Percentiles rank a stretch among this genome's conserved stretches.
phyloP scores from a whole-genome alignment of 2,329 filamentous ascomycete species.

The Ophiostoma perfectum region DNA sequence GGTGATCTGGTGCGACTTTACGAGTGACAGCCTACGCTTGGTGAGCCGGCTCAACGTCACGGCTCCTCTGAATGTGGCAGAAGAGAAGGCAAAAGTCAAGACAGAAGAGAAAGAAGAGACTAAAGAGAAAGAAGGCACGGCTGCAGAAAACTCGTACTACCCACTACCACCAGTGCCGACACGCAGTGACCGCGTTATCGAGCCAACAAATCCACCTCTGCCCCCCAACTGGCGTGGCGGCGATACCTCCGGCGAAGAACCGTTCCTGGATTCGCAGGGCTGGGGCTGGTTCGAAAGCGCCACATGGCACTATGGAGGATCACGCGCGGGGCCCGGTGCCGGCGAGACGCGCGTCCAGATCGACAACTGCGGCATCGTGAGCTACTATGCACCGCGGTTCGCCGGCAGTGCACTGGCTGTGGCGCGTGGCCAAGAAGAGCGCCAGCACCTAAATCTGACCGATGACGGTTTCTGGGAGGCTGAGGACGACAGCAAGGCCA shows the following conservation, averaged over 20 bases:
- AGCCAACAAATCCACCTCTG: conserved; percentile 34
- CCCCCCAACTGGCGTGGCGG: conserved; percentile 37
- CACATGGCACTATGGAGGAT: conserved; percentile 40
- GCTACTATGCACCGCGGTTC: conserved; percentile 41
- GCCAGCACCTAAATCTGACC: conserved; percentile 38
- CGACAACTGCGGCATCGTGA: conserved; percentile 41
- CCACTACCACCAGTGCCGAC: conserved; percentile 37
- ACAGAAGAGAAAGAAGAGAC: background rate
- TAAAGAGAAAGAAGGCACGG: background rate
- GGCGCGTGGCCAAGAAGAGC: conserved; percentile 34
- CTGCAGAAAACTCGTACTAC: conserved; percentile 31
- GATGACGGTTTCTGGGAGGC: conserved; percentile 37
- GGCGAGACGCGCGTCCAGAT: conserved; percentile 41
- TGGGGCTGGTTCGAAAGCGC: conserved; percentile 45
- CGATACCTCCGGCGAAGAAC: conserved; percentile 35
- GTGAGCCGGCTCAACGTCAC: conserved; percentile 44
- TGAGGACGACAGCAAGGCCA: background rate
- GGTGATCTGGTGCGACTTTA: conserved; percentile 49
- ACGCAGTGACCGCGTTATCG: conserved; percentile 33
- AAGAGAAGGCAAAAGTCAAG: conserved; percentile 25
- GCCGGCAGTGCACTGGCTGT: conserved; percentile 30
- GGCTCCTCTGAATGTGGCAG: conserved; percentile 34
- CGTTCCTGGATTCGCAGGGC: conserved; percentile 37
- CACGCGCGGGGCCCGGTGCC: conserved; percentile 35
- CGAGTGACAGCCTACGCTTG: conserved; percentile 39